Percentiles rank a stretch among this genome's conserved stretches.
phyloP scores from a whole-genome alignment of 139 green algal genomes.

The Pleodorina starrii region DNA sequence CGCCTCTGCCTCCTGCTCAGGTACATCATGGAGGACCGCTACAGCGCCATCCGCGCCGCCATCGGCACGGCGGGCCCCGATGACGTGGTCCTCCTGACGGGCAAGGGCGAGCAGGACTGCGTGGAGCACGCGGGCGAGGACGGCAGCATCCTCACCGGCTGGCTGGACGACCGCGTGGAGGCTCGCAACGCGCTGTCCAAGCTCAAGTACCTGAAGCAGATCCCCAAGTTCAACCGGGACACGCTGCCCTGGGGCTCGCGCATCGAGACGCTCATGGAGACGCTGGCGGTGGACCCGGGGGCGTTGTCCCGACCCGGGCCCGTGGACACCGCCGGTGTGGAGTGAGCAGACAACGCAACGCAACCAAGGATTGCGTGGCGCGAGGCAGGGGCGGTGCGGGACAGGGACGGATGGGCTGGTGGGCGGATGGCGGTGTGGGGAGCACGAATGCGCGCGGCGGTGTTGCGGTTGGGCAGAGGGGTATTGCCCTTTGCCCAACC shows the following conservation, averaged over 20 bases:
- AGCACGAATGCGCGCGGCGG: too few relatives aligned
- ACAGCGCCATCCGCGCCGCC: conserved; percentile 93
- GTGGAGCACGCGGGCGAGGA: conserved; percentile 76
- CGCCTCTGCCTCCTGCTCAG: too few relatives aligned
- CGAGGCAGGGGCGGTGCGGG: too few relatives aligned
- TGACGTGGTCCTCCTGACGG: conserved; percentile 94
- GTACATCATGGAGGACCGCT: conserved; percentile 83
- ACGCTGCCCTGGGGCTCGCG: conserved; percentile 64
- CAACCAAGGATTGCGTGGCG: too few relatives aligned
- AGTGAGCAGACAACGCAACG: too few relatives aligned
- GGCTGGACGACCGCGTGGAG: conserved; percentile 90
- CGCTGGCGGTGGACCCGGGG: conserved; percentile 37
- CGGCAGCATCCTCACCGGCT: conserved; percentile 70
- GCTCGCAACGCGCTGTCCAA: conserved; percentile 84
- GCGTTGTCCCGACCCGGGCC: background rate
- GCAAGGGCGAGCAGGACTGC: conserved; percentile 89
- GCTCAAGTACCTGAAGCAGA: conserved; percentile 73
- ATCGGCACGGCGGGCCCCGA: conserved; percentile 88
- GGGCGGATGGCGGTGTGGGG: too few relatives aligned
- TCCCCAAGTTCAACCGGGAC: conserved; percentile 60
- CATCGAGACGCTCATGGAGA: conserved; percentile 56
- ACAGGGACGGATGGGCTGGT: too few relatives aligned
- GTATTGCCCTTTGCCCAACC: too few relatives aligned
- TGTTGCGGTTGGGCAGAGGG: too few relatives aligned
- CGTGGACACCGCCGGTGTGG: background rate